phyloP scores from a whole-genome alignment of 192 early-diverging fungal genomes.

The Podila verticillata region DNA sequence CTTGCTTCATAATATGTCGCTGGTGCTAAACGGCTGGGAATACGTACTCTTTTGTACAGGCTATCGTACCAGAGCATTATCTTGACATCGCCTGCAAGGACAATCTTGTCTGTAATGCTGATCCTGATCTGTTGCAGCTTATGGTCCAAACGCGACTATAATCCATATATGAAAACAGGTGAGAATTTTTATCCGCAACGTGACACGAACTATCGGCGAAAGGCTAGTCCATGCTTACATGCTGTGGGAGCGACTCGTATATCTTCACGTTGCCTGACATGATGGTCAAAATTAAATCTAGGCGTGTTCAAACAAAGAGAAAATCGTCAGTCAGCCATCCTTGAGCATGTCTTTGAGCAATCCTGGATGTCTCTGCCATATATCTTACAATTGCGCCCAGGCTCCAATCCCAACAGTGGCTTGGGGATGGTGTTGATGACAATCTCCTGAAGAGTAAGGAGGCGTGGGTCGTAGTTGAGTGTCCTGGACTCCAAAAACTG shows the following conservation, averaged over 20 bases:
- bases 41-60: slow-evolving; percentile 42
- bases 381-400: slow-evolving; percentile 37
- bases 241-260: slow-evolving; percentile 34
- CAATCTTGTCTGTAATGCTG: slow-evolving; percentile 35
- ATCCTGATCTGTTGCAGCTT: slow-evolving; percentile 31
- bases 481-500: slow-evolving; percentile 35
- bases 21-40: background rate
- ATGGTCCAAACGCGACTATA: slow-evolving; percentile 21
- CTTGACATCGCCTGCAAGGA: slow-evolving; percentile 46
- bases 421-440: slow-evolving; percentile 44
- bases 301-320: background rate
- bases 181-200: background rate
- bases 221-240: slow-evolving; percentile 6
- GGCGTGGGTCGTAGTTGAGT: slow-evolving; percentile 21
- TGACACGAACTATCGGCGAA: background rate
- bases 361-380: no score
- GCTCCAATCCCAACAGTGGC: slow-evolving; percentile 15
- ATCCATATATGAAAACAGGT: background rate
- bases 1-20: background rate
- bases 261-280: slow-evolving; percentile 34
- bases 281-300: slow-evolving; percentile 43
- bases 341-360: background rate
- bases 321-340: background rate
- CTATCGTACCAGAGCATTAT: slow-evolving; percentile 49
- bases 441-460: slow-evolving; percentile 31